Percentiles rank a stretch among this genome's conserved stretches.
Conservation (phyloP, 148 eudicot genomes). For the Agrostemma githago region DNA sequence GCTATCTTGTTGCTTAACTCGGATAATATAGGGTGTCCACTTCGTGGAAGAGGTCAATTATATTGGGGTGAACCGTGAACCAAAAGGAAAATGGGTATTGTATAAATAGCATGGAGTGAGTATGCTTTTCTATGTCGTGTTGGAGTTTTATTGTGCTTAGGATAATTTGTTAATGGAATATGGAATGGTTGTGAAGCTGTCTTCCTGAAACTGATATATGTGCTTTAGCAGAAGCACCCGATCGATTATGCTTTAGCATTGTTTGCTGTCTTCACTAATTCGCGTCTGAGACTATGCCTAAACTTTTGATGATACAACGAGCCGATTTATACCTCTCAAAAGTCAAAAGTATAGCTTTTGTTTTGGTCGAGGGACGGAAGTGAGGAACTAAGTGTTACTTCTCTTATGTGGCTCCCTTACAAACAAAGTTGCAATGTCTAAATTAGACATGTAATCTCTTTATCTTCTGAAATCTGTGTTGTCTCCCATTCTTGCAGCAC, state of each 20-base stretch:
- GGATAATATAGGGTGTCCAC: neutral
- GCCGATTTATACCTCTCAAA: neutral
- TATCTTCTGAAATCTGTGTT: neutral
- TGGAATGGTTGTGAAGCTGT: neutral
- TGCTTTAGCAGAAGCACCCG: neutral
- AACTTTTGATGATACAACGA: neutral
- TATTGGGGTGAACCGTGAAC: too few species aligned
- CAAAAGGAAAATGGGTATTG: too few species aligned
- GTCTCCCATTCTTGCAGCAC: slow-evolving; percentile 43
- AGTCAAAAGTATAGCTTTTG: neutral
- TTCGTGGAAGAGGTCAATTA: too few species aligned
- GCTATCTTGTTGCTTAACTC: neutral
- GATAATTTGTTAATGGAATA: neutral
- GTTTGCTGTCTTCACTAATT: neutral
- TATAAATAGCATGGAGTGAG: neutral
- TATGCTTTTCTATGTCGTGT: neutral
- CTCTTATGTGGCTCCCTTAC: neutral
- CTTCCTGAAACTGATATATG: neutral
- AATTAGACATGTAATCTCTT: neutral
- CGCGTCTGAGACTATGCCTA: neutral
- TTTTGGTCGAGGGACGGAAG: neutral
- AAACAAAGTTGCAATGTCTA: neutral
- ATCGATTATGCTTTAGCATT: neutral
- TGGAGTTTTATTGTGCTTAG: neutral
- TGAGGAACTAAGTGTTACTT: neutral